These are phyloP conservation scores for Annulohypoxylon nitens DNA, from an alignment of 495 filamentous ascomycete species.

Conservation along the genomic window DNA sequence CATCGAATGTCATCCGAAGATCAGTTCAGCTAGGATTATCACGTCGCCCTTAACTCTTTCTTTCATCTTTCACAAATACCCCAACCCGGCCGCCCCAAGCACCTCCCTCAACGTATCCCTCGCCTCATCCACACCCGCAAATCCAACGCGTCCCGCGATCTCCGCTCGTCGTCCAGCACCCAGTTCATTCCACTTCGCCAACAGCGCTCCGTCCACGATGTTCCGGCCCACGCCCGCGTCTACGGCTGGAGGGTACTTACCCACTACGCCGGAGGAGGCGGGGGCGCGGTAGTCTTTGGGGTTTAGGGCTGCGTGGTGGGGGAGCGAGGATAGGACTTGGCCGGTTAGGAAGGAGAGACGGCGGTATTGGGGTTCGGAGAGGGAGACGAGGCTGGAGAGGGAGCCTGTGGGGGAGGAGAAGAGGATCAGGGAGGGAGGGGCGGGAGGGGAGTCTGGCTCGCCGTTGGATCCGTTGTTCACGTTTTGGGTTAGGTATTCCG, in stretches of 20 bases:
- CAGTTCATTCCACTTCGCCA: slow-evolving; percentile 77
- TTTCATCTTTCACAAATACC: slow-evolving; percentile 48
- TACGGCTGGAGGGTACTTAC: slow-evolving; percentile 53
- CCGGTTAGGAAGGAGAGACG: slow-evolving; percentile 84
- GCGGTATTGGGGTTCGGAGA: slow-evolving; percentile 85
- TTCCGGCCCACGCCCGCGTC: slow-evolving; percentile 62
- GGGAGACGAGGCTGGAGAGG: slow-evolving; percentile 79
- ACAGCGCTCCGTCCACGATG: slow-evolving; percentile 65
- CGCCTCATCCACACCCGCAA: slow-evolving; percentile 69
- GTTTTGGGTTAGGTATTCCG: slow-evolving; percentile 58
- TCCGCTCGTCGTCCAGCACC: slow-evolving; percentile 75
- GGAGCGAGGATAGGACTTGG: slow-evolving; percentile 80
- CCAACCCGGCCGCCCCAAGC: slow-evolving; percentile 42
- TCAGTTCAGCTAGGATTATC: not conserved
- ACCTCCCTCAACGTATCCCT: slow-evolving; percentile 68
- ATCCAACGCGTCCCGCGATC: slow-evolving; percentile 75
- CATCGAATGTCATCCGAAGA: not conserved
- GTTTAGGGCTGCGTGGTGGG: slow-evolving; percentile 84
- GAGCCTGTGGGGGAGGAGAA: slow-evolving; percentile 78
- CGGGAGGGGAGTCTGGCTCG: slow-evolving; percentile 37
- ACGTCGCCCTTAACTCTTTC: too few relatives aligned
- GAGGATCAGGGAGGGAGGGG: slow-evolving; percentile 73
- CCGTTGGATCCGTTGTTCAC: slow-evolving; percentile 34
- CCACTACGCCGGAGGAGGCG: slow-evolving; percentile 47
- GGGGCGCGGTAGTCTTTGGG: slow-evolving; percentile 77